phyloP scores from a whole-genome alignment of 345 rosid species.

The Gossypium australe region DNA sequence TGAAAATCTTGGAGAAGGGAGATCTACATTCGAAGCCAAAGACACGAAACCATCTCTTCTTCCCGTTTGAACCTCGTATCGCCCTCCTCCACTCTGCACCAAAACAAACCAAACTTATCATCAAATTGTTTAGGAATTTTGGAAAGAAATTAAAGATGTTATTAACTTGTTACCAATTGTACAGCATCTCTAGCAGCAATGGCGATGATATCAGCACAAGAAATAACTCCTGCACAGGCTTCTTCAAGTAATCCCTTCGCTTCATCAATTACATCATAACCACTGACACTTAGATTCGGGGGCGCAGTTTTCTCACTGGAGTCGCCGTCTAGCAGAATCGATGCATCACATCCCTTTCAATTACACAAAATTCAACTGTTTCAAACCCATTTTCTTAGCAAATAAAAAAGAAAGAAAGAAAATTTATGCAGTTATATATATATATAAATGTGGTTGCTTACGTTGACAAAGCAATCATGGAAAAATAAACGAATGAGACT shows the following conservation, averaged over 20 bases:
- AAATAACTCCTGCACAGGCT: slow-evolving; percentile 41
- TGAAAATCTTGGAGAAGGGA: slow-evolving; percentile 43
- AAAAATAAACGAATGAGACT: not conserved
- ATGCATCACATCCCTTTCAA: slow-evolving; percentile 44
- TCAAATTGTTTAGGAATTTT: not conserved
- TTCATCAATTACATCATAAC: slow-evolving; percentile 32
- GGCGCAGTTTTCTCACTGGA: slow-evolving; percentile 34
- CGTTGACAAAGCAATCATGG: slow-evolving; percentile 8
- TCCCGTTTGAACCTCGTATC: slow-evolving; percentile 54
- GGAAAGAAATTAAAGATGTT: not conserved
- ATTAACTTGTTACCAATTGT: slow-evolving; percentile 23
- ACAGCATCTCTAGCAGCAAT: slow-evolving; percentile 66
- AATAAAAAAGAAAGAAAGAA: not conserved
- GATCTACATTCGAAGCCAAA: slow-evolving; percentile 27
- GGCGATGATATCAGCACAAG: slow-evolving; percentile 57
- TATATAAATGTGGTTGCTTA: not conserved
- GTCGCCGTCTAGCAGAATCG: slow-evolving; percentile 31
- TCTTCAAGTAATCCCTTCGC: slow-evolving; percentile 32
- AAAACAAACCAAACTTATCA: slow-evolving; percentile 9
- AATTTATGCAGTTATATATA: not conserved
- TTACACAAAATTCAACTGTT: not conserved
- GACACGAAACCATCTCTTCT: slow-evolving; percentile 56
- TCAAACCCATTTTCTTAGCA: not conserved
- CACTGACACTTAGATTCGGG: slow-evolving; percentile 35
- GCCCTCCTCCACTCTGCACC: slow-evolving; percentile 37